Evolutionary conservation across 768 basidiomycete species (phyloP), one percentile per base, ranked within the genome.

Genomic region (Calvatia gigantea): DNA sequence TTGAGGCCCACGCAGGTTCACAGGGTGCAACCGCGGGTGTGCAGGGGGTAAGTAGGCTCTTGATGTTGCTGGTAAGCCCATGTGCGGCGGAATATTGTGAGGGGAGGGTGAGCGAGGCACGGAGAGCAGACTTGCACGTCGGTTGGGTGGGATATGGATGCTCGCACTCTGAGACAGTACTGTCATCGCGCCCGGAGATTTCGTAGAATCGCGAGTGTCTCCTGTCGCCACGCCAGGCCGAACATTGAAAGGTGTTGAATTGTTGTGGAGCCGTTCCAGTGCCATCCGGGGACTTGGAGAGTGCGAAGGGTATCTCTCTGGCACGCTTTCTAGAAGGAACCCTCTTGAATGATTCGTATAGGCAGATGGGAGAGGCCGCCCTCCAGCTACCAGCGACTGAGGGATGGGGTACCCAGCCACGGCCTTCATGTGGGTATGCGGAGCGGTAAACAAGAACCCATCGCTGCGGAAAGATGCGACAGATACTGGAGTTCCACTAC

Each of bases 81-180:
- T 35, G 50, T 62, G 58, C 29, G 45, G 60, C 8, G 56, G 62
- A 25, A 44, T 51, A 19, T 53, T 54, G 17, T 61, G 51, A 14
- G 62, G 64, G 15, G 67, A 66, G 19, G 67, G 66, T 11, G 64
- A 59, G 14, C 68, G 59, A 6, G 70, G 69, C 3, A 65, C 62
- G n/a, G 60, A 63, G 33, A 65, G 63, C 17, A 62, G 44, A 21
- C 60, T 62, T 12, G 8, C 31, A 23, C 33, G 53, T 8, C 60
- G 55, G 32, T 47, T 61, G 27, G 45, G 50, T 19, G 32, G 35
- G 46, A 31, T 14, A n/a, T 43, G 51, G 21, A 53, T 53, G 27
- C 51, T 53, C 19, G 41, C 51, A 17, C 51, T 53, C 17, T 43
- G 51, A 6, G 51, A 53, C 17, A 53, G 8, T 21, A 53, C 41